Base-by-base conservation (phyloP, 208 protist species). In the Zelonia costaricensis region DNA sequence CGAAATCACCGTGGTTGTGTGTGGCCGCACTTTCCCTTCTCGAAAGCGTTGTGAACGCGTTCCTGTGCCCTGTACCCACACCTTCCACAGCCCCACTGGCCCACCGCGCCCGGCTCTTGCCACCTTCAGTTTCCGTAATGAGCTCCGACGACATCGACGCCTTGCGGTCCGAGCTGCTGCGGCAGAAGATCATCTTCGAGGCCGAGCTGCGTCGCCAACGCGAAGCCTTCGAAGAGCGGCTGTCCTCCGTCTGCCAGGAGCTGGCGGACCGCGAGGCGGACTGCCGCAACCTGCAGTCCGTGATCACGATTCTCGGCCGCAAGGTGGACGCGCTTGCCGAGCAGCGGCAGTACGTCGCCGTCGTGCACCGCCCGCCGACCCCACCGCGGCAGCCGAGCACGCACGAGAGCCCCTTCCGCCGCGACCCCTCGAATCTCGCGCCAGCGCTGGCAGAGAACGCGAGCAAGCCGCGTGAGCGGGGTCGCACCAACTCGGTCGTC, bases 111-210 rank as follows among this genome's bases (percentile, higher is more conserved):
- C n/a, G n/a, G n/a, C n/a, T n/a, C n/a, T n/a, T n/a, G n/a, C 15
- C 9, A 18, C 20, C 36, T 20, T 31, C 20, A 53, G 47, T 33
- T 13, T 3, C 23, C 16, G 35, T 8, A 12, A 82, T 82, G 70
- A 83, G 57, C 53, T 74, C 67, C 3, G 85, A 92, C 63, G 84
- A 95, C 15, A 74, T 94, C 23, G 88, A 94, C 35, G 76, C 76
- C 15, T 85, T 96, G 25, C 83, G 88, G 18, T 81, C 85, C 4
- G 87, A 96, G 70, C 74, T 96, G 46, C 80, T 96, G 10, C 76
- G 91, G 8, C 91, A 96, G 59, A 92, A 92, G 47, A 85, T 94
- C 30, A 91, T 94, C 25, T 93, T 96, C 42, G 88, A 93, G 49
- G 82, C 82, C 9, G 87, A 96, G 67, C 74, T 96, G 27, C 82